phyloP scores from a whole-genome alignment of 2,329 filamentous ascomycete genomes.

The Pseudogymnoascus sp. region DNA sequence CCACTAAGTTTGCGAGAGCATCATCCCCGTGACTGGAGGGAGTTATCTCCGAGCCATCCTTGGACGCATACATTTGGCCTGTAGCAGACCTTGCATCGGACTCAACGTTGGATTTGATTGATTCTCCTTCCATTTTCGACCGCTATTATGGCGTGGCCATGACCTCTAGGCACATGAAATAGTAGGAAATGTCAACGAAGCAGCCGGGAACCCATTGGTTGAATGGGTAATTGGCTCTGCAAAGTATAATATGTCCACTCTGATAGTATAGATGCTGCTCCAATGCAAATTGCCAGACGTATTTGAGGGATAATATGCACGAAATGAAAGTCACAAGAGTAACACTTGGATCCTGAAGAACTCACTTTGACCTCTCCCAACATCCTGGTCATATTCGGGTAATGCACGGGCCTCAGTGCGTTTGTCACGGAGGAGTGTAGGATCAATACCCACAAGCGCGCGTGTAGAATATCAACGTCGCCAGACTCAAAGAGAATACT shows the following conservation, averaged over 20 bases:
- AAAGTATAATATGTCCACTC: not conserved
- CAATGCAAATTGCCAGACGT: not conserved
- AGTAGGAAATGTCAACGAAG: not conserved
- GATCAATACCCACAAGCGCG: not conserved
- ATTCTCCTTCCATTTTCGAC: not conserved
- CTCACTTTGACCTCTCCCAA: not conserved
- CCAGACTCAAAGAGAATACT: not conserved
- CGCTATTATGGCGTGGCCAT: not conserved
- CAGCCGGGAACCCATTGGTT: not conserved
- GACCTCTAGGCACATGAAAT: not conserved
- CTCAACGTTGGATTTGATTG: not conserved
- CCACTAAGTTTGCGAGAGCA: not conserved
- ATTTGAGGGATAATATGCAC: not conserved
- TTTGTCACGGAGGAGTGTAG: not conserved
- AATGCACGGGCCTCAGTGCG: not conserved
- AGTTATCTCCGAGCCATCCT: not conserved
- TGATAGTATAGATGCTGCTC: not conserved
- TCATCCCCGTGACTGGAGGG: not conserved
- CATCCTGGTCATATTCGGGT: constrained; percentile 1
- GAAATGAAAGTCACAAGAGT: not conserved
- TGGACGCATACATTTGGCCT: not conserved
- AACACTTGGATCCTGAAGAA: not conserved
- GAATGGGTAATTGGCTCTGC: not conserved
- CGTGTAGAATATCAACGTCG: not conserved
- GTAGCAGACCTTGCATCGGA: not conserved